phyloP scores from a whole-genome alignment of 352 stramenopile species.

The Pythium utonaiense region DNA sequence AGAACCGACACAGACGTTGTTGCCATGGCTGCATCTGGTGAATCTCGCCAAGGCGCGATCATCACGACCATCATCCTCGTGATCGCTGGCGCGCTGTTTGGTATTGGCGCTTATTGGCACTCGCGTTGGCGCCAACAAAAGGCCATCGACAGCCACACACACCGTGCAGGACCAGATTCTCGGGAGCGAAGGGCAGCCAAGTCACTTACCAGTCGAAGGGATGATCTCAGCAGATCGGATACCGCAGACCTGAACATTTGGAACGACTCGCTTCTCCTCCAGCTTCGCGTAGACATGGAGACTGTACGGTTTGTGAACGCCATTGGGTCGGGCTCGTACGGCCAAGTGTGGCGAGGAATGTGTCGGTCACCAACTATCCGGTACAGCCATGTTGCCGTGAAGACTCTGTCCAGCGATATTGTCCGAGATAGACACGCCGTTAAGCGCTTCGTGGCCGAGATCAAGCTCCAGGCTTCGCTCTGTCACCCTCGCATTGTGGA shows the following conservation, averaged over 20 bases:
- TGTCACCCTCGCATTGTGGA: constrained; percentile 7
- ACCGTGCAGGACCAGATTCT: not conserved
- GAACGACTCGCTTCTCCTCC: constrained; percentile 1
- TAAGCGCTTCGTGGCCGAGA: constrained; percentile 2
- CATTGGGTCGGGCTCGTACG: constrained; percentile 5
- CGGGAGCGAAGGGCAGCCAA: not conserved
- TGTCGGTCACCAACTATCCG: constrained; percentile 8
- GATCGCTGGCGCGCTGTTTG: constrained; percentile 2
- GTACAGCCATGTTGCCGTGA: constrained; percentile 13
- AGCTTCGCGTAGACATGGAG: constrained; percentile 4
- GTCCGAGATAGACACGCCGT: not conserved
- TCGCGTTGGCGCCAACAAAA: not conserved
- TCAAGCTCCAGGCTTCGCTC: constrained; percentile 13
- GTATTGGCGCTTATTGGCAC: not conserved
- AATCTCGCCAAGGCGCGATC: not conserved
- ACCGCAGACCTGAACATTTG: constrained; percentile 1
- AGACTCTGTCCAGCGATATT: constrained; percentile 1
- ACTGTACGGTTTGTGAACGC: constrained; percentile 13
- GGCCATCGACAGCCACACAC: not conserved
- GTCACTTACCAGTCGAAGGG: not conserved
- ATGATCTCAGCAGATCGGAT: not conserved
- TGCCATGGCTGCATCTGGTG: not conserved
- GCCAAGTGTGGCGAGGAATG: constrained; percentile 13
- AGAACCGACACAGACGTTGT: not conserved
- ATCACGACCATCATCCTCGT: constrained; percentile 6